A percentile compares a stretch with the other conserved stretches of the same genome.
Conservation (phyloP, 2,329 filamentous ascomycete genomes). For the Colletotrichum navitas region DNA sequence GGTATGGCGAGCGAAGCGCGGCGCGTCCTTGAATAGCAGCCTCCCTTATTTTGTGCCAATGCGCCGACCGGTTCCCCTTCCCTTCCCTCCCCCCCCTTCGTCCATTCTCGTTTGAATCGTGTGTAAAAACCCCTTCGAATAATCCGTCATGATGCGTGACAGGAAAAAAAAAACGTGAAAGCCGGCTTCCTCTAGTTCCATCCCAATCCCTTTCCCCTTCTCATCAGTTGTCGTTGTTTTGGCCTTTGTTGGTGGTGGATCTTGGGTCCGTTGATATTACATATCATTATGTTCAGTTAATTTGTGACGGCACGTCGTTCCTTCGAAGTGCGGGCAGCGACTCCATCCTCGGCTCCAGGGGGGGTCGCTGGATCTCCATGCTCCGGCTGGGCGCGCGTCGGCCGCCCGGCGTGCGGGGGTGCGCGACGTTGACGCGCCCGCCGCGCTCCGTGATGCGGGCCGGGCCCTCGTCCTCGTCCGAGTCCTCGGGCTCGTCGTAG, state of each 20-base stretch:
- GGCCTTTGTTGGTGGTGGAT: no score
- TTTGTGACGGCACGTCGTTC: conserved; percentile 9
- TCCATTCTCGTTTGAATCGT: not conserved
- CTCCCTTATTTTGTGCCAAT: conserved; percentile 3
- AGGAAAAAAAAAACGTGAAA: no score
- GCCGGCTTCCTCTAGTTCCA: not conserved
- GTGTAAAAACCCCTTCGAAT: not conserved
- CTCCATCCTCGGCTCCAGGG: conserved; percentile 51
- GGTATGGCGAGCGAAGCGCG: not conserved
- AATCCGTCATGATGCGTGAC: conserved; percentile 18
- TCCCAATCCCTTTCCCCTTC: no score
- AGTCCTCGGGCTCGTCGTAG: conserved; percentile 58
- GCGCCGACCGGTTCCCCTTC: conserved; percentile 16
- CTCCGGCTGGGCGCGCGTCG: conserved; percentile 68
- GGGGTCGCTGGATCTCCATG: conserved; percentile 65
- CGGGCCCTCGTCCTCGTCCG: conserved; percentile 58
- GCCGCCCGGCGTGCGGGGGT: conserved; percentile 67
- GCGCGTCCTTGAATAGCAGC: not conserved
- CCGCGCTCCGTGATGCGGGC: conserved; percentile 62
- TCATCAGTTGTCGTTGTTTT: conserved; percentile 1
- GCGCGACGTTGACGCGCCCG: conserved; percentile 69
- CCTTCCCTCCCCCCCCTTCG: not conserved
- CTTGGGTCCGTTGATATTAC: conserved; percentile 11
- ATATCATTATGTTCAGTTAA: conserved; percentile 11
- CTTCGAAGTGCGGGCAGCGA: conserved; percentile 13